Conservation (phyloP, 192 early-diverging fungal genomes). For the Rhizophagus clarus region DNA sequence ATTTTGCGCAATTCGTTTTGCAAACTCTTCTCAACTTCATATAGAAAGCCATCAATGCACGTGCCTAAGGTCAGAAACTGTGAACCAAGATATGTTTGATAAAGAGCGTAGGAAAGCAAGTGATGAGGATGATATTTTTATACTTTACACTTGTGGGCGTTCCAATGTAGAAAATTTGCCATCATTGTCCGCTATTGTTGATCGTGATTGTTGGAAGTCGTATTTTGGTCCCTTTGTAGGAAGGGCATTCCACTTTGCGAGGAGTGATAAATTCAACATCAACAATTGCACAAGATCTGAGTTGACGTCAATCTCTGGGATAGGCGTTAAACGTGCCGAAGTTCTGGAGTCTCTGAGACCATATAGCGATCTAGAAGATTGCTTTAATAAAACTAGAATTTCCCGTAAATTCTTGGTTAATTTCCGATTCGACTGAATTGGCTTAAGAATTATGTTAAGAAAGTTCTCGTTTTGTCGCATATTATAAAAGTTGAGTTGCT, state of each 20-base stretch:
- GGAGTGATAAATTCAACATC: conserved; percentile 27
- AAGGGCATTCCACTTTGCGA: conserved; percentile 31
- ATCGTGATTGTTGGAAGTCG: conserved; percentile 30
- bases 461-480: too few species aligned
- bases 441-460: too few species aligned
- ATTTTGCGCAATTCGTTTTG: conserved; percentile 18
- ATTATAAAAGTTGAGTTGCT: too few species aligned
- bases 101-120: conserved; percentile 33
- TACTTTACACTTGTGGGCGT: conserved; percentile 32
- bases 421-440: not conserved
- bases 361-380: conserved; percentile 16
- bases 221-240: conserved; percentile 41
- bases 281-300: conserved; percentile 23
- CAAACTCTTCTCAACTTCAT: not conserved
- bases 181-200: conserved; percentile 38
- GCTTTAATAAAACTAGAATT: not conserved
- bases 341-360: not conserved
- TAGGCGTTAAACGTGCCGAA: not conserved
- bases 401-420: not conserved
- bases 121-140: conserved; percentile 35
- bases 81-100: too few species aligned
- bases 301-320: conserved; percentile 17
- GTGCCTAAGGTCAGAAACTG: too few species aligned
- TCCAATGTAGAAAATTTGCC: conserved; percentile 29
- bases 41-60: too few species aligned